Conservation (phyloP, 345 rosid species). For the Dimocarpus longan region DNA sequence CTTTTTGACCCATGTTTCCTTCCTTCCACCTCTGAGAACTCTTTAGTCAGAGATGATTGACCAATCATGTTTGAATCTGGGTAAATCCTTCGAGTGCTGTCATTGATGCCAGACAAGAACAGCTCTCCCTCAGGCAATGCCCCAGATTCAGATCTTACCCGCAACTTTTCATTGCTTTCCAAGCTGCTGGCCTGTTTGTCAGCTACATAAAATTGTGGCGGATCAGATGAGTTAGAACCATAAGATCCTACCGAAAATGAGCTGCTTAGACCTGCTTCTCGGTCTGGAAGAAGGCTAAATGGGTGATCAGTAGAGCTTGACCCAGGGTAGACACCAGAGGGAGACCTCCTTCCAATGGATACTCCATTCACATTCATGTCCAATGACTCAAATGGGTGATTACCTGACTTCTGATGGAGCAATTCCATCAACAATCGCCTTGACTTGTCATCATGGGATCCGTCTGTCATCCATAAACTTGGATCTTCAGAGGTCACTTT, state of each 20-base stretch:
- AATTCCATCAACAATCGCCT: constrained; percentile 58
- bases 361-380: constrained; percentile 33
- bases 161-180: constrained; percentile 34
- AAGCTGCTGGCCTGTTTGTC: constrained; percentile 33
- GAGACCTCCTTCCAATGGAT: constrained; percentile 36
- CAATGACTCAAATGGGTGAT: constrained; percentile 35
- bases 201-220: constrained; percentile 27
- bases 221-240: constrained; percentile 48
- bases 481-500: constrained; percentile 43
- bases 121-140: constrained; percentile 30
- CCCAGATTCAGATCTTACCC: constrained; percentile 41
- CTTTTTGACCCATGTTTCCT: constrained; percentile 34
- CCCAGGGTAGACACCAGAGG: constrained; percentile 40
- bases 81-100: constrained; percentile 32
- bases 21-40: constrained; percentile 37
- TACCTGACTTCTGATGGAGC: constrained; percentile 54
- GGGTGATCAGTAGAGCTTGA: constrained; percentile 38
- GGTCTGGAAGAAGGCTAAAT: constrained; percentile 35
- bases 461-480: constrained; percentile 64
- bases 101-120: constrained; percentile 30
- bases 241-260: constrained; percentile 47
- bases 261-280: constrained; percentile 44
- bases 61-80: constrained; percentile 34
- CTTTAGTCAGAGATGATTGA: constrained; percentile 32
- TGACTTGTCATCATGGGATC: constrained; percentile 57